phyloP scores from a whole-genome alignment of 2,329 filamentous ascomycete species.

The Penicillium nordicum region DNA sequence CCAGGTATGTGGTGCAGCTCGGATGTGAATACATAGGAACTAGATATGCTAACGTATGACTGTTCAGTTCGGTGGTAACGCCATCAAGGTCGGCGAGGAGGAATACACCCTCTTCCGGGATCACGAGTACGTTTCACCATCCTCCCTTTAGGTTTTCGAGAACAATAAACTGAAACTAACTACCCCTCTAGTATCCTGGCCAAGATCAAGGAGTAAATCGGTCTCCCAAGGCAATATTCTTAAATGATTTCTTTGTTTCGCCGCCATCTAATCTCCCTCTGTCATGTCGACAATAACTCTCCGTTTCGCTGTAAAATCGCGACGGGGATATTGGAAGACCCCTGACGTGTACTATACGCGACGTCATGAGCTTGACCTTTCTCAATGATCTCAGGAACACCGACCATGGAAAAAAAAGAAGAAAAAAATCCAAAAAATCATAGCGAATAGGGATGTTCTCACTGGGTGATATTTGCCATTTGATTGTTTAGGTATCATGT shows the following conservation, averaged over 20 bases:
- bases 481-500: conserved; percentile 2
- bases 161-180: not conserved
- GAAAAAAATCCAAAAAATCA: conserved; percentile 10
- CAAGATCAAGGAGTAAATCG: conserved; percentile 92
- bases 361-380: conserved; percentile 29
- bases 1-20: conserved; percentile 60
- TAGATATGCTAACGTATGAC: conserved; percentile 17
- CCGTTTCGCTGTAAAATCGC: conserved; percentile 17
- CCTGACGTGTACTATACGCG: conserved; percentile 35
- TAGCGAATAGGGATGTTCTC: not conserved
- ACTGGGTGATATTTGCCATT: conserved; percentile 1
- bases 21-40: not conserved
- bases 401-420: conserved; percentile 17
- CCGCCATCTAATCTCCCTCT: conserved; percentile 10
- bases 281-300: conserved; percentile 7
- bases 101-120: conserved; percentile 96
- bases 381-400: conserved; percentile 23
- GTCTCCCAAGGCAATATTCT: conserved; percentile 7
- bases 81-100: conserved; percentile 95
- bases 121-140: conserved; percentile 73
- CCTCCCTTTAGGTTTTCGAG: not conserved
- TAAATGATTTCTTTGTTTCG: conserved; percentile 17
- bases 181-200: conserved; percentile 72
- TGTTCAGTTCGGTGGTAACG: conserved; percentile 79
- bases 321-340: conserved; percentile 6